A percentile compares a stretch with the other conserved stretches of the same genome.
Conservation (phyloP, 169 alveolate species). For the Cryptosporidium sp. region DNA sequence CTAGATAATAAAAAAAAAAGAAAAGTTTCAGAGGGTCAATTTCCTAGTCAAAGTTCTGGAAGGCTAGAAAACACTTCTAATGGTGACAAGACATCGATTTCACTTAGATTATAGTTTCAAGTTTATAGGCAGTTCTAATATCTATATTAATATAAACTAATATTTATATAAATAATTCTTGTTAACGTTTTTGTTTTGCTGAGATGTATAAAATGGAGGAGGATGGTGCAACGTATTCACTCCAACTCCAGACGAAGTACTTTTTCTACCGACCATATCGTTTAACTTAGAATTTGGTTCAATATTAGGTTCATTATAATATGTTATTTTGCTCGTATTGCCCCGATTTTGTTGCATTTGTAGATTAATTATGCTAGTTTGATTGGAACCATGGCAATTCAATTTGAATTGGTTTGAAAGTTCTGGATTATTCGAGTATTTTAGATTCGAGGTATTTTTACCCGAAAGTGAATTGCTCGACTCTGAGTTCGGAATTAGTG, state of each 20-base stretch:
- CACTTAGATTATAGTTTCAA: slow-evolving; percentile 47
- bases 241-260: neutral
- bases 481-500: neutral
- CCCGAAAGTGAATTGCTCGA: neutral
- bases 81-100: slow-evolving; percentile 36
- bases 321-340: slow-evolving; percentile 17
- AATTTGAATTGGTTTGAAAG: neutral
- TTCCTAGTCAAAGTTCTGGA: neutral
- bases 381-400: neutral
- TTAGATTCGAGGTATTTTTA: neutral
- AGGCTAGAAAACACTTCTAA: slow-evolving; percentile 6
- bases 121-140: neutral
- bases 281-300: neutral
- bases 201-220: slow-evolving; percentile 47
- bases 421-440: neutral
- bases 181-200: slow-evolving; percentile 2
- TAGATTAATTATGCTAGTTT: neutral
- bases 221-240: slow-evolving; percentile 10
- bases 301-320: slow-evolving; percentile 14
- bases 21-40: slow-evolving; percentile 4
- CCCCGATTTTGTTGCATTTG: slow-evolving; percentile 15
- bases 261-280: neutral
- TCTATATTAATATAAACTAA: slow-evolving; percentile 17
- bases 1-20: slow-evolving; percentile 29
- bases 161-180: slow-evolving; percentile 31